Conservation (phyloP, 2,329 filamentous ascomycete species). For the Fusarium foetens region DNA sequence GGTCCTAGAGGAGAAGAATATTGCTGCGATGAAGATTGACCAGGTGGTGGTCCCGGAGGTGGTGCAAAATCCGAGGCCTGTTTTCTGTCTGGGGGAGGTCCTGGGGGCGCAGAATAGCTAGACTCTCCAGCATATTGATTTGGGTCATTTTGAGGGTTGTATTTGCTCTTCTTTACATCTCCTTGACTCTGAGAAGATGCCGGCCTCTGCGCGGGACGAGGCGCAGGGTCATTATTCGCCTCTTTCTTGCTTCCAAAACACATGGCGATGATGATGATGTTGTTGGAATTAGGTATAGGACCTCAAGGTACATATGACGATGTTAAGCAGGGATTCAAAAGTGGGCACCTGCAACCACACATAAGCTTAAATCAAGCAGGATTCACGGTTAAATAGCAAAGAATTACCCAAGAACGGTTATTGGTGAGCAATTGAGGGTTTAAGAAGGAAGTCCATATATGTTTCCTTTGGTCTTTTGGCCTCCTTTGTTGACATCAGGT, state of each 20-base stretch:
- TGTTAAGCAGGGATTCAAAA: constrained; percentile 21
- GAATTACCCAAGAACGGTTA: background rate
- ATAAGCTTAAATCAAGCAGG: constrained; percentile 18
- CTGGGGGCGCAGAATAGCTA: constrained; percentile 39
- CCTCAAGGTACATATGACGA: constrained; percentile 16
- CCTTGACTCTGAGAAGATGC: constrained; percentile 42
- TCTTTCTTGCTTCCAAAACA: constrained; percentile 61
- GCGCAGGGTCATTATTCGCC: constrained; percentile 51
- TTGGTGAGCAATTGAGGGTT: background rate
- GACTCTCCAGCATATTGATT: constrained; percentile 30
- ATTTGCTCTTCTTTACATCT: constrained; percentile 44
- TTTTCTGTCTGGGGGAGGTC: constrained; percentile 22
- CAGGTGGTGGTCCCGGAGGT: constrained; percentile 44
- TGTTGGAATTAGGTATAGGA: constrained; percentile 1
- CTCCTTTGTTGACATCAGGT: constrained; percentile 11
- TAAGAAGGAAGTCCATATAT: background rate
- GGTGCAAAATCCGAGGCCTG: constrained; percentile 45
- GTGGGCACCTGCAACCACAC: constrained; percentile 29
- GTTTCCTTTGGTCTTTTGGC: background rate
- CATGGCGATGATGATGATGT: constrained; percentile 48
- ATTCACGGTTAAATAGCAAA: constrained; percentile 4
- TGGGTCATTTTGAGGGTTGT: constrained; percentile 41
- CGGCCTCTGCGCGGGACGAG: constrained; percentile 52
- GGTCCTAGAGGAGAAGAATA: constrained; percentile 47
- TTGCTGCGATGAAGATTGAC: constrained; percentile 24